These are phyloP conservation scores for Peribolospora baueri DNA, from an alignment of 768 basidiomycete genomes.

Conservation along the genomic window DNA sequence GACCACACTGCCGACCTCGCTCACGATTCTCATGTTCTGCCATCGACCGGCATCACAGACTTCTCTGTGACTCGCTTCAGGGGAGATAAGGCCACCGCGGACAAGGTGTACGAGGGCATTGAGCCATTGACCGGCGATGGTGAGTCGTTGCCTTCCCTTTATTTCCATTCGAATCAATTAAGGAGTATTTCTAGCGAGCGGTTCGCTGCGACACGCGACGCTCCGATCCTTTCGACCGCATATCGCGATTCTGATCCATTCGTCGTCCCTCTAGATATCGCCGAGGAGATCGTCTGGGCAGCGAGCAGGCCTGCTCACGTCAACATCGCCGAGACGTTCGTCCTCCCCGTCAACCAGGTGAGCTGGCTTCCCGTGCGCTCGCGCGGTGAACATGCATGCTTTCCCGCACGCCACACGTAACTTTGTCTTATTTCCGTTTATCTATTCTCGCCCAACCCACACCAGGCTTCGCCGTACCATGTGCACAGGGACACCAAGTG, in stretches of 20 bases:
- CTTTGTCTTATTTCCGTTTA: no score
- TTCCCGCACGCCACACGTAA: no score
- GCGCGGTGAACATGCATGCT: no score
- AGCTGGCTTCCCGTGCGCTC: no score
- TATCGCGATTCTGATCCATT: not conserved
- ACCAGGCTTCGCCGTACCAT: no score
- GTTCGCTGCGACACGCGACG: no score
- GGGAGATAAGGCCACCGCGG: slow-evolving; percentile 56
- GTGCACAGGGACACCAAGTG: no score
- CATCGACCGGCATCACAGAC: slow-evolving; percentile 21
- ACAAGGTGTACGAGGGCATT: slow-evolving; percentile 57
- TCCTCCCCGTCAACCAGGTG: slow-evolving; percentile 14
- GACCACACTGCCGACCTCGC: not conserved
- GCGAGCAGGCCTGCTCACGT: slow-evolving; percentile 78
- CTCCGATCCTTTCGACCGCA: not conserved
- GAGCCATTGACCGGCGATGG: slow-evolving; percentile 8
- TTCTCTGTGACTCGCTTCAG: slow-evolving; percentile 78
- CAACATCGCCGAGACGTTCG: slow-evolving; percentile 50
- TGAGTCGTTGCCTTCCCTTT: no score
- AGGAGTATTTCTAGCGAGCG: no score
- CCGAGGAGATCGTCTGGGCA: slow-evolving; percentile 95
- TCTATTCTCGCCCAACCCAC: no score
- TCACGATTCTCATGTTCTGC: not conserved
- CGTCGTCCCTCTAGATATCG: slow-evolving; percentile 70
- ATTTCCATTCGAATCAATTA: no score